phyloP scores from a whole-genome alignment of 257 asterid species.

The Solanum virginianum region DNA sequence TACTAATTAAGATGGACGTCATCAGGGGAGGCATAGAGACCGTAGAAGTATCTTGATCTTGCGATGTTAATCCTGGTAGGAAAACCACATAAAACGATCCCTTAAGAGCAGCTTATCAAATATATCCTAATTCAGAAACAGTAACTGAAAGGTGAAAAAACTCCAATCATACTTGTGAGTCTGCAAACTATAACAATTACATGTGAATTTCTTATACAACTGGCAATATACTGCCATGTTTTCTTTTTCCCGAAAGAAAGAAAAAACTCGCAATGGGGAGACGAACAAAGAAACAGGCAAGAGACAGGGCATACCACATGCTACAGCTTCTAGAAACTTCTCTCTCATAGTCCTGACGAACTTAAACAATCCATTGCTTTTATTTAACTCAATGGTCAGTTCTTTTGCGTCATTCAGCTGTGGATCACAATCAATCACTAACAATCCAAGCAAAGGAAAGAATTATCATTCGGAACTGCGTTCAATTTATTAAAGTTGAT shows the following conservation, averaged over 20 bases:
- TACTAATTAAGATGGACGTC: constrained; percentile 43
- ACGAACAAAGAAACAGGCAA: neutral
- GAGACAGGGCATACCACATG: constrained; percentile 30
- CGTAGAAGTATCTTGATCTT: constrained; percentile 30
- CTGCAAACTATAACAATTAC: neutral
- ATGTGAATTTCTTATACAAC: neutral
- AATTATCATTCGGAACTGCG: neutral
- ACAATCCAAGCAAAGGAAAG: neutral
- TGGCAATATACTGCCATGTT: neutral
- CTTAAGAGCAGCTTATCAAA: neutral
- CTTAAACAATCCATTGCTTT: constrained; percentile 59
- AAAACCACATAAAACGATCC: constrained; percentile 22
- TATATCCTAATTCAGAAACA: constrained; percentile 15
- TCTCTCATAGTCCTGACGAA: constrained; percentile 75
- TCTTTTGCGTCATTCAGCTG: constrained; percentile 40
- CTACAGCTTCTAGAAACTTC: constrained; percentile 58
- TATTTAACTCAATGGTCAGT: constrained; percentile 49
- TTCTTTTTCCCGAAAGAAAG: neutral
- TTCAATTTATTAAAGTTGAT: neutral
- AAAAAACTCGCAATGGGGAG: neutral
- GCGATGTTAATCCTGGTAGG: constrained; percentile 15
- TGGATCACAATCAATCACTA: constrained; percentile 73
- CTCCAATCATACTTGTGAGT: neutral
- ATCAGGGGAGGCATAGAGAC: constrained; percentile 47
- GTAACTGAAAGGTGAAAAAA: neutral